Evolutionary conservation across 2,329 filamentous ascomycete genomes (phyloP), one percentile per base, ranked within the genome.

Genomic region (Penicillium sp.): DNA sequence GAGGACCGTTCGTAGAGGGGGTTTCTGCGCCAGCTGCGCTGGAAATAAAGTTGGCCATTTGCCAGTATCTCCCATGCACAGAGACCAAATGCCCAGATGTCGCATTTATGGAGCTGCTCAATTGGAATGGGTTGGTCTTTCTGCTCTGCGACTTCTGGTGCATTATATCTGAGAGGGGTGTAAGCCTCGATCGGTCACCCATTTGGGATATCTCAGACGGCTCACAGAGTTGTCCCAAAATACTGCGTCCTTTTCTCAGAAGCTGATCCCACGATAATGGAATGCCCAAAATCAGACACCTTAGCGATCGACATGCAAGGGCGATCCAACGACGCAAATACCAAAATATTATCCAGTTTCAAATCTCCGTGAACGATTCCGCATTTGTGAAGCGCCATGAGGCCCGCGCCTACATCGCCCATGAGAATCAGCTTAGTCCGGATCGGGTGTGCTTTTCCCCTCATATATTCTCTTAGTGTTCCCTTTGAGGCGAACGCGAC

Each of bases 351-450:
- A 52, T 71, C 70, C 22, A 64, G 59, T 56, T 72, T 72, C 36
- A 72, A 56, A 49, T 72, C 70, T 3, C 70, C 70, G 58, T 72
- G 70, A 2, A 70, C 60, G 40, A 72, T 70, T 31, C 67, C 68
- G 54, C 68, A 71, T 22, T 64, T 61, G 58, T 72, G 69, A 4
- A 72, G 60, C 13, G 61, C 62, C 47, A 70, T 61, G 6, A 72
- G 46, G 5, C 69, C 70, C 14, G 63, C 54, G 16, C 65, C 69
- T 40, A 72, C 60, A 47, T 71, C 69, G 9, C 70, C 56, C 50
- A 66, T 65, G 13, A 72, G 53, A 33, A 55, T 58, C 35, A 61
- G 46, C 41, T 64, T 65, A 4, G 41, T 54, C 18, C 51, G 33
- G 3, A 60, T 60, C 6, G 53, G 13, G 18, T 56, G 60, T 16